A percentile compares a stretch with the other conserved stretches of the same genome.
Evolutionary conservation across 129 eudicot species (phyloP).

Genomic region (Escallonia herrerae): DNA sequence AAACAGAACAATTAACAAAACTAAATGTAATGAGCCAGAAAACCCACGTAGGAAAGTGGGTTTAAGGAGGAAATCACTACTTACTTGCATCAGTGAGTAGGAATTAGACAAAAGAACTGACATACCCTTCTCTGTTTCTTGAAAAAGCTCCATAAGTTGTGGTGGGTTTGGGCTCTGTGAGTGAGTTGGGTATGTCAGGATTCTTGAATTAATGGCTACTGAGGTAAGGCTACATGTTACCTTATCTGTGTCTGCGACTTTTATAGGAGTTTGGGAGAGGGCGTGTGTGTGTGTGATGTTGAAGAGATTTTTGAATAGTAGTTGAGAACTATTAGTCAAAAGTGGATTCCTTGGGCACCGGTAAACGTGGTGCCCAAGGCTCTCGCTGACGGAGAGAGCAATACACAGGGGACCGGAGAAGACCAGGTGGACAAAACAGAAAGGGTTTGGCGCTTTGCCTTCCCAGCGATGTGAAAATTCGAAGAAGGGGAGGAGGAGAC

Average conservation of each 20-base stretch:
- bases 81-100: neutral
- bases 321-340: neutral
- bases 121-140: neutral
- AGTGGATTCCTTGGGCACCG: neutral
- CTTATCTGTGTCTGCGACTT: too few species aligned
- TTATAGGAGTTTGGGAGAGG: too few species aligned
- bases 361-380: neutral
- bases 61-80: slow-evolving; percentile 14
- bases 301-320: too few species aligned
- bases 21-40: slow-evolving; percentile 32
- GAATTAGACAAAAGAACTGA: neutral
- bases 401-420: too few species aligned
- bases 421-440: too few species aligned
- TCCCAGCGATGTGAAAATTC: too few species aligned
- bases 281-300: too few species aligned
- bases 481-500: too few species aligned
- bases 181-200: too few species aligned
- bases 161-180: neutral
- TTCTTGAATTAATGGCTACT: too few species aligned
- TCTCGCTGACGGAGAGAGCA: neutral
- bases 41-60: slow-evolving; percentile 31
- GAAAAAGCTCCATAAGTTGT: neutral
- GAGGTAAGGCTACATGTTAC: too few species aligned
- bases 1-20: slow-evolving; percentile 29
- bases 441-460: too few species aligned